Evolutionary conservation across 805 yeast genomes (phyloP).

Genomic region (Pichia insulana): DNA sequence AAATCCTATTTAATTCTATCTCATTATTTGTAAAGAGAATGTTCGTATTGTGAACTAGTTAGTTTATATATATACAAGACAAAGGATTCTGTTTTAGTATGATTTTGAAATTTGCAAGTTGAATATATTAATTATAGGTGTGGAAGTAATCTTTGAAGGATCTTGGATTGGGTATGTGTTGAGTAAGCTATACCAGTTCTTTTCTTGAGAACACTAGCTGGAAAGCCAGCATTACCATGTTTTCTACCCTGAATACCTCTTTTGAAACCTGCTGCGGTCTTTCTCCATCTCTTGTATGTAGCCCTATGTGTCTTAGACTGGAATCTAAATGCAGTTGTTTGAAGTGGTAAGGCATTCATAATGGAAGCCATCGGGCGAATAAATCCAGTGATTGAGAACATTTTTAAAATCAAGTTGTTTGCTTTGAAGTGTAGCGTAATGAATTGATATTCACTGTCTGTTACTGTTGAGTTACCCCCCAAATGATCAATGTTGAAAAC

Average conservation of each 20-base stretch:
- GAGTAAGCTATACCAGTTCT: conserved; percentile 54
- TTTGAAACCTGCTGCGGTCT: conserved; percentile 58
- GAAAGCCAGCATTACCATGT: conserved; percentile 90
- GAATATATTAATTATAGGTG: conserved; percentile 19
- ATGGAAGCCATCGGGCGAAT: conserved; percentile 12
- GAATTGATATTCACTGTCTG: too few relatives aligned
- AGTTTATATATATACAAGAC: neutral
- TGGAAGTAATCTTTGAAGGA: conserved; percentile 48
- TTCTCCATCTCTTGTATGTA: conserved; percentile 79
- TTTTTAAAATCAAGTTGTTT: too few relatives aligned
- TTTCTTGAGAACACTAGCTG: conserved; percentile 47
- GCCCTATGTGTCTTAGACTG: conserved; percentile 74
- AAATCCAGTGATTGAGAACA: conserved; percentile 3
- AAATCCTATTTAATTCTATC: too few relatives aligned
- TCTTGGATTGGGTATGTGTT: conserved; percentile 46
- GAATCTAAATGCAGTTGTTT: conserved; percentile 16
- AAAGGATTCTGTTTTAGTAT: too few relatives aligned
- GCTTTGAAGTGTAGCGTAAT: too few relatives aligned
- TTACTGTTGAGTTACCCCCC: too few relatives aligned
- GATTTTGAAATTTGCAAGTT: too few relatives aligned
- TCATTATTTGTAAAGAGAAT: too few relatives aligned
- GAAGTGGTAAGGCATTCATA: conserved; percentile 13
- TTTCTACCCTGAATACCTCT: conserved; percentile 78
- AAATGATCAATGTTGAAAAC: too few relatives aligned
- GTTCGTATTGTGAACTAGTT: neutral